phyloP scores from a whole-genome alignment of 129 eudicot genomes.

The Rutidosis leptorrhynchoides region DNA sequence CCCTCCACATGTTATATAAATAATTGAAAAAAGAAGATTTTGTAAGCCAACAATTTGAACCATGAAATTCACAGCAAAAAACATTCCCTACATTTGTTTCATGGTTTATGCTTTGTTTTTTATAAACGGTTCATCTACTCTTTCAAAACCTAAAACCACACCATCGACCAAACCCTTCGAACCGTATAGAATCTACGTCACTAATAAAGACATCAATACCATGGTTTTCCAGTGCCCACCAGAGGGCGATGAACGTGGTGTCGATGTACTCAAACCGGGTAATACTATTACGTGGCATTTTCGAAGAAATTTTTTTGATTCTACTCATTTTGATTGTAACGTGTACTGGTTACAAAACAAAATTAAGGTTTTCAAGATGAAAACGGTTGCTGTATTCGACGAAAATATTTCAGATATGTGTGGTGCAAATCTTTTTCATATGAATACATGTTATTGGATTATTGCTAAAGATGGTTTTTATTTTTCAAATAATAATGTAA shows the following conservation, averaged over 20 bases:
- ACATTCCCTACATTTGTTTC: no score
- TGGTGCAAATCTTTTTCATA: neutral
- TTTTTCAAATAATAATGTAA: neutral
- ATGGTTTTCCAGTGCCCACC: neutral
- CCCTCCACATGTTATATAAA: no score
- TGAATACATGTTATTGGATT: slow-evolving; percentile 20
- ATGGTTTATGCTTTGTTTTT: no score
- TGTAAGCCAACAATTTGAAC: no score
- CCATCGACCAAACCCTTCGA: slow-evolving; percentile 12
- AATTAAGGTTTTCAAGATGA: neutral
- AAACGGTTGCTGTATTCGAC: slow-evolving; percentile 9
- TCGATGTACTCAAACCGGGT: neutral
- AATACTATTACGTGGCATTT: slow-evolving; percentile 6
- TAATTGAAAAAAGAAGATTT: no score
- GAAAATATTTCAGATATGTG: neutral
- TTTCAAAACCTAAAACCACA: neutral
- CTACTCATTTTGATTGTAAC: neutral
- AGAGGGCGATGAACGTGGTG: neutral
- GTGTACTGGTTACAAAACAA: neutral
- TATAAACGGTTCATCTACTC: neutral
- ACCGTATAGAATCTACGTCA: slow-evolving; percentile 10
- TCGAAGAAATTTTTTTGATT: neutral
- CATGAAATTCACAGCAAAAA: no score
- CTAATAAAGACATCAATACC: neutral
- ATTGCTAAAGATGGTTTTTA: neutral